These are phyloP conservation scores for Komagataella mondaviorum DNA, from an alignment of 805 yeast species.

Conservation along the genomic window DNA sequence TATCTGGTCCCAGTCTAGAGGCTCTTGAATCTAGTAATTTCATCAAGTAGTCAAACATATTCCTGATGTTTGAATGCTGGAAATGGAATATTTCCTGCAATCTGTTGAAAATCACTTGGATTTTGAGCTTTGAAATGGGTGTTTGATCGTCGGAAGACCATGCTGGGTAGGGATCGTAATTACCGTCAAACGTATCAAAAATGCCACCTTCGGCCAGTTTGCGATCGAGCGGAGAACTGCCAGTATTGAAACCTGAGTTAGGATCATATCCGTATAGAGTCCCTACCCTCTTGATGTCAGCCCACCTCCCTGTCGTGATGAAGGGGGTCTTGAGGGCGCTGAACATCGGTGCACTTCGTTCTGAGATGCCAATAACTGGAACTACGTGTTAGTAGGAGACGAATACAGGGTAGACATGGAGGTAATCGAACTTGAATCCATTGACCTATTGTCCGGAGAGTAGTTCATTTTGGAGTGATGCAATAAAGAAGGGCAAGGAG, in stretches of 20 bases:
- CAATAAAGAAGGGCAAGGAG: background rate
- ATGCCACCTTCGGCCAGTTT: conserved; percentile 23
- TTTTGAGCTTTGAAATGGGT: conserved; percentile 35
- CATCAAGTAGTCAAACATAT: conserved; percentile 76
- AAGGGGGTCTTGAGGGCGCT: conserved; percentile 33
- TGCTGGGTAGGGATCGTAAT: conserved; percentile 39
- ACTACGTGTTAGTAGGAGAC: background rate
- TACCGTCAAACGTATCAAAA: conserved; percentile 26
- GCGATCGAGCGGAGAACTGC: background rate
- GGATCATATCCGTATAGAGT: conserved; percentile 18
- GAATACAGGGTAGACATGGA: background rate
- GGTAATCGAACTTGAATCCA: background rate
- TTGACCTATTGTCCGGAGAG: background rate
- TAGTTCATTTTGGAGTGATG: background rate
- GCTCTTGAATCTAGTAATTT: conserved; percentile 76
- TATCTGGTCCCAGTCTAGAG: conserved; percentile 57
- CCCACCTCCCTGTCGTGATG: conserved; percentile 28
- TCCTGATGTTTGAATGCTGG: conserved; percentile 63
- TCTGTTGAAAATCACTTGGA: conserved; percentile 33
- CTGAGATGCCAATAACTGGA: background rate
- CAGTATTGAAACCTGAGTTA: conserved; percentile 7
- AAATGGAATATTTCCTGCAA: conserved; percentile 66
- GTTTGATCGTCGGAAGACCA: conserved; percentile 28
- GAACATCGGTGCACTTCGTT: conserved; percentile 5
- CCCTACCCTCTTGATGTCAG: conserved; percentile 21